Evolutionary conservation across 1,284 basidiomycete genomes (phyloP).

Genomic region (Ceratorhiza oryzae-sativae): DNA sequence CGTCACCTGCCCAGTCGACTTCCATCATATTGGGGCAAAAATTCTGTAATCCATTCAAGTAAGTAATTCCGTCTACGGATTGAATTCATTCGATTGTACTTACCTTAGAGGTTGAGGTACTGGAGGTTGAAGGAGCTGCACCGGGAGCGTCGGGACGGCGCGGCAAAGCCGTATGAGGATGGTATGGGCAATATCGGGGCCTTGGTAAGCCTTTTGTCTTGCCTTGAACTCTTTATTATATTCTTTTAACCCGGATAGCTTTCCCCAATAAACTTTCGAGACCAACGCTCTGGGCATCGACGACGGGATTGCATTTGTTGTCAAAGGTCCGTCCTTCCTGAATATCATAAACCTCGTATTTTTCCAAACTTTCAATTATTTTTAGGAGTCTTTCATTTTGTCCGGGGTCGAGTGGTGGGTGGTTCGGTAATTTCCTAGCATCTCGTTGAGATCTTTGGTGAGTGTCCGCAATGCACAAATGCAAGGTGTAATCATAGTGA

Average conservation of each 20-base stretch:
- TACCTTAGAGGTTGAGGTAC: no score
- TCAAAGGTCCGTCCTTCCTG: slow-evolving; percentile 3
- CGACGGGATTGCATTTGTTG: neutral
- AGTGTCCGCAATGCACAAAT: slow-evolving; percentile 50
- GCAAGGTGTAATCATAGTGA: slow-evolving; percentile 52
- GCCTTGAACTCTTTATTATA: neutral
- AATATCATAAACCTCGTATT: neutral
- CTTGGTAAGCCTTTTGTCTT: neutral
- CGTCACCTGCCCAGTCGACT: neutral
- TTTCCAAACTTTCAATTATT: neutral
- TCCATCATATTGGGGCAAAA: neutral
- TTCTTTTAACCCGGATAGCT: neutral
- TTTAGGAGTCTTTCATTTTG: slow-evolving; percentile 39
- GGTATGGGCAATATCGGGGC: neutral
- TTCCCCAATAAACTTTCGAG: neutral
- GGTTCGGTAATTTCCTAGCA: slow-evolving; percentile 50
- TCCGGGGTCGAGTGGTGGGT: slow-evolving; percentile 48
- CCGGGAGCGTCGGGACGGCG: neutral
- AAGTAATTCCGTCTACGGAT: neutral
- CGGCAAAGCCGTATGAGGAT: neutral
- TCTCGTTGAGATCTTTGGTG: slow-evolving; percentile 47
- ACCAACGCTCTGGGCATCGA: neutral
- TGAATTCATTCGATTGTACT: no score
- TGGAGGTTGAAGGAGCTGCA: neutral
- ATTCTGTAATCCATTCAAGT: neutral